Conservation (phyloP, 2,329 filamentous ascomycete genomes). For the Pseudocercospora fijiensis region DNA sequence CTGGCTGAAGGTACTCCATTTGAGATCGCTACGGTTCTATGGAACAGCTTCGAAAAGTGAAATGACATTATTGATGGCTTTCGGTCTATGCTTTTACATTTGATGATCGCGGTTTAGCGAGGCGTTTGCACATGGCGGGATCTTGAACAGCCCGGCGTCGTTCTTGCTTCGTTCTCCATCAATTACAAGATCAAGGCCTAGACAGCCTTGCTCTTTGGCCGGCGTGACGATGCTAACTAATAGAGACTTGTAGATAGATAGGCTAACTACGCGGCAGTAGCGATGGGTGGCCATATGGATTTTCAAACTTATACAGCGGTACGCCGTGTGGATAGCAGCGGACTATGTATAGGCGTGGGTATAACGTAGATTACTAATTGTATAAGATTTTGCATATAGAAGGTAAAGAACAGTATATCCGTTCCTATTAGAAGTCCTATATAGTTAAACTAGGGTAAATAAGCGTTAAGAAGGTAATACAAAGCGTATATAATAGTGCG, state of each 20-base stretch:
- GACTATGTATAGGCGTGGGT: no score
- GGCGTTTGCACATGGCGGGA: constrained; percentile 7
- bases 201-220: neutral
- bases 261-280: neutral
- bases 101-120: constrained; percentile 11
- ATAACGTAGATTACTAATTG: no score
- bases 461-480: no score
- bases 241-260: neutral
- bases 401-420: no score
- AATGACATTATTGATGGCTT: neutral
- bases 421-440: no score
- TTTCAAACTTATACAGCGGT: no score
- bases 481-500: no score
- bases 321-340: no score
- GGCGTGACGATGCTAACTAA: neutral
- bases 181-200: neutral
- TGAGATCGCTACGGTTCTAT: constrained; percentile 29
- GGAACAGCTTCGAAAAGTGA: constrained; percentile 19
- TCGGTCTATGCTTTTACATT: neutral
- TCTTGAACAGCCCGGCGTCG: neutral
- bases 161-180: neutral
- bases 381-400: no score
- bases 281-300: no score
- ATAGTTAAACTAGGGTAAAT: no score
- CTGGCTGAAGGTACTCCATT: constrained; percentile 24